phyloP scores from a whole-genome alignment of 1,139 yeast genomes.

The Yamadazyma kanchanaburiensis region DNA sequence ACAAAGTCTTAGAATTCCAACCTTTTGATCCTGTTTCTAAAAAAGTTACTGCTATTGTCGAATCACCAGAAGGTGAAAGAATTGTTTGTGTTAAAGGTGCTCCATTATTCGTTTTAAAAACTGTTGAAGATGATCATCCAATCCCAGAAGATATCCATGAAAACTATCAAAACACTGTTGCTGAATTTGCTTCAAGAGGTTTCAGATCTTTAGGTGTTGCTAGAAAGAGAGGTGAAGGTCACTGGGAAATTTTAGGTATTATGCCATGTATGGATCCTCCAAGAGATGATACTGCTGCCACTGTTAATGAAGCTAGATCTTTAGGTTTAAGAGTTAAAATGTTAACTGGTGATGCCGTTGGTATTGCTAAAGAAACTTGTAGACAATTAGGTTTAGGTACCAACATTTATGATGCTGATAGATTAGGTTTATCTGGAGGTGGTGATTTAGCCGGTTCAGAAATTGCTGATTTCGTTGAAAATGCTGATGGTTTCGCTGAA shows the following conservation, averaged over 20 bases:
- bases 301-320: constrained; percentile 89
- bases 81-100: constrained; percentile 98
- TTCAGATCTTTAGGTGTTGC: constrained; percentile 99
- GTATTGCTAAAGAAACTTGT: constrained; percentile 98
- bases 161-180: constrained; percentile 94
- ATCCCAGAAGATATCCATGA: constrained; percentile 94
- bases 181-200: constrained; percentile 97
- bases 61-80: constrained; percentile 95
- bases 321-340: constrained; percentile 95
- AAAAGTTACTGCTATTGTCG: constrained; percentile 93
- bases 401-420: constrained; percentile 95
- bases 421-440: constrained; percentile 94
- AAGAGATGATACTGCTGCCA: constrained; percentile 96
- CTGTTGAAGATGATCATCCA: constrained; percentile 96
- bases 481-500: constrained; percentile 96
- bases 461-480: constrained; percentile 92
- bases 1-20: constrained; percentile 93
- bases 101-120: constrained; percentile 89
- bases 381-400: constrained; percentile 97
- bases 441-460: constrained; percentile 97
- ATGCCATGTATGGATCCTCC: constrained; percentile 99
- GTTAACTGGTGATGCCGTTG: constrained; percentile 99
- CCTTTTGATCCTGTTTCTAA: constrained; percentile 98
- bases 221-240: constrained; percentile 98
- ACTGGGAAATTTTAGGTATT: constrained; percentile 97